These are phyloP conservation scores for Thelonectria blattea DNA, from an alignment of 2,329 filamentous ascomycete species.

Conservation along the genomic window DNA sequence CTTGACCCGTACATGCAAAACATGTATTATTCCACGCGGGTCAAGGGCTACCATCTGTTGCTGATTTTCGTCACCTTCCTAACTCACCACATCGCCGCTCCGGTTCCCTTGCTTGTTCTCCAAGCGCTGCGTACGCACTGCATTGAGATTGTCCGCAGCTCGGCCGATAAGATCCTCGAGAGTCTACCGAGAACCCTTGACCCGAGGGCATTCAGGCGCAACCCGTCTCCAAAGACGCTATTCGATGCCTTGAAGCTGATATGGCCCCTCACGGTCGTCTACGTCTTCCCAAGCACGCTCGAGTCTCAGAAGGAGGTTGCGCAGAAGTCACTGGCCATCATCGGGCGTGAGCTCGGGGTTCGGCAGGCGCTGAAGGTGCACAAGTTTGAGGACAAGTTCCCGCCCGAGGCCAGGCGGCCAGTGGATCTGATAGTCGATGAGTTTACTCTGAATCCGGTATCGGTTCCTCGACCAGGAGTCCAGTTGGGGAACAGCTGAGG, in stretches of 20 bases:
- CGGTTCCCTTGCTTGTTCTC: conserved; percentile 35
- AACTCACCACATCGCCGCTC: conserved; percentile 39
- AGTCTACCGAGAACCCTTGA: conserved; percentile 36
- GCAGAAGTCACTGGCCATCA: conserved; percentile 37
- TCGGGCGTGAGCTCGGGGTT: conserved; percentile 47
- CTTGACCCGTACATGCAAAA: conserved; percentile 43
- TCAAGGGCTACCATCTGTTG: conserved; percentile 45
- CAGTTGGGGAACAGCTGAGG: background rate
- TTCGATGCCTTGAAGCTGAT: conserved; percentile 48
- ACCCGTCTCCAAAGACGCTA: conserved; percentile 41
- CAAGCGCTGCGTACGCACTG: conserved; percentile 39
- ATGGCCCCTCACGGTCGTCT: conserved; percentile 46
- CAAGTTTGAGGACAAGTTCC: conserved; percentile 28
- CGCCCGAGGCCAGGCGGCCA: conserved; percentile 38
- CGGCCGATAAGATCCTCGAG: conserved; percentile 41
- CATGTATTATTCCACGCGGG: conserved; percentile 40
- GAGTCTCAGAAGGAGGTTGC: conserved; percentile 40
- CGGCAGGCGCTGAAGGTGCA: conserved; percentile 43
- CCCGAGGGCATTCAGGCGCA: conserved; percentile 30
- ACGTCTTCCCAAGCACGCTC: conserved; percentile 38
- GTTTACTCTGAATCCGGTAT: conserved; percentile 23
- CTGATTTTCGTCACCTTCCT: conserved; percentile 45
- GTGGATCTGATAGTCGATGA: conserved; percentile 28
- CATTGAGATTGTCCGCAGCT: conserved; percentile 35
- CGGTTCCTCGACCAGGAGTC: conserved; percentile 3